These are phyloP conservation scores for Lyophyllum decastes DNA, from an alignment of 768 basidiomycete species.

Conservation along the genomic window DNA sequence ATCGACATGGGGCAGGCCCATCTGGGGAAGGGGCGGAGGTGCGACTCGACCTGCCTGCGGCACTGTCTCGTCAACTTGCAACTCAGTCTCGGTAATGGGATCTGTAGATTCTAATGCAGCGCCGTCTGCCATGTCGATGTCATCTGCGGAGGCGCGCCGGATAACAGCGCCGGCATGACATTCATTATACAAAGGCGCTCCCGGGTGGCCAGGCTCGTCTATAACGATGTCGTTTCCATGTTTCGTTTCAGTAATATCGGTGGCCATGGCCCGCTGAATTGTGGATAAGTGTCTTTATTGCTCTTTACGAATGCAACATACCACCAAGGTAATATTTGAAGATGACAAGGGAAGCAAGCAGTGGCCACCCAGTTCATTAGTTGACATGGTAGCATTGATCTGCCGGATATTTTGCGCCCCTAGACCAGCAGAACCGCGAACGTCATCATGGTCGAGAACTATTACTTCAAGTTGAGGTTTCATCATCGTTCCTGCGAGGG, in stretches of 20 bases:
- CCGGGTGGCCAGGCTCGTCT: not conserved
- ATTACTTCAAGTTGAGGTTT: not conserved
- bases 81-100: not conserved
- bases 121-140: not conserved
- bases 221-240: not conserved
- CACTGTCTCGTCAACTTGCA: not conserved
- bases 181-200: not conserved
- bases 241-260: not conserved
- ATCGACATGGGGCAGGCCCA: not conserved
- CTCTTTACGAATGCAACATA: not conserved
- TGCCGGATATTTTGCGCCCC: not conserved
- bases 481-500: not conserved
- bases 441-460: constrained; percentile 4
- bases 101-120: too few relatives aligned
- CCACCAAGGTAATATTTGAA: not conserved
- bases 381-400: not conserved
- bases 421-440: not conserved
- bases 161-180: not conserved
- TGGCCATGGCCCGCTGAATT: not conserved
- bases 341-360: not conserved
- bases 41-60: not conserved
- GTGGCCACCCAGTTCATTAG: not conserved
- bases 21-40: not conserved
- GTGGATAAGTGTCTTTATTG: not conserved
- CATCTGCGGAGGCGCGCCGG: not conserved